Evolutionary conservation across 2,329 filamentous ascomycete species (phyloP), one percentile per base, ranked within the genome.

Genomic region (Beauveria asiatica): DNA sequence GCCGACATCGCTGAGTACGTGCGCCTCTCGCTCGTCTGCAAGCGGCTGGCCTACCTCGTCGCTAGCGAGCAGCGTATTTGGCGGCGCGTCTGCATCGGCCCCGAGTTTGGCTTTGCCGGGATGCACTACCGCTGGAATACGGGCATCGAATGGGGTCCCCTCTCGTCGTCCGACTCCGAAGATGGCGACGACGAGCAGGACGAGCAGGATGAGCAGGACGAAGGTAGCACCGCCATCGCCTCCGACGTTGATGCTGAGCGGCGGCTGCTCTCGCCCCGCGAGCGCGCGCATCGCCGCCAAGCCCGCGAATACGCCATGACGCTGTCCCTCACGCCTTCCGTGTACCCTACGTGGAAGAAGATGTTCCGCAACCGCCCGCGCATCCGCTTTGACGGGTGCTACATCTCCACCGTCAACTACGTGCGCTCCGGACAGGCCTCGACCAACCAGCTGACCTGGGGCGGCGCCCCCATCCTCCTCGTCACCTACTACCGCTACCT

Each of bases 401-500:
- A 99, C 76, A 97, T 99, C 73, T 90, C 86, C 72, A 97, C 93
- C 0, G 92, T 96, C 62, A 97, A 97, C 76, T 99, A 99, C 75
- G 85, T 90, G 54, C 89, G 94, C 25, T 78, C 90, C 0, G 94
- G 94, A 37, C 88, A 88, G 62, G 81, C 86, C 11, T 86, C 85
- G 3, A 81, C 83, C 21, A 87, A 86, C 64, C 86, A 85, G 59
- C 76, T 88, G 19, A 87, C 89, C 1, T 96, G 92, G 90, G 78
- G 78, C 67, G 87, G 83, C 25, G 60, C 59, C 39, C 92, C 92
- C 9, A 88, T 97, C 41, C 92, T 96, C 71, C 95, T 97, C 61
- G 92, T 99, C 53, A 99, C 94, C 0, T 99, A 97, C 76, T 99
- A 96, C 76, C 90, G 94, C 61, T 99, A 97, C 74, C 83, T 99